A percentile compares a stretch with the other conserved stretches of the same genome.
phyloP scores from a whole-genome alignment of 2,329 filamentous ascomycete genomes.

The Hymenoscyphus occultus region DNA sequence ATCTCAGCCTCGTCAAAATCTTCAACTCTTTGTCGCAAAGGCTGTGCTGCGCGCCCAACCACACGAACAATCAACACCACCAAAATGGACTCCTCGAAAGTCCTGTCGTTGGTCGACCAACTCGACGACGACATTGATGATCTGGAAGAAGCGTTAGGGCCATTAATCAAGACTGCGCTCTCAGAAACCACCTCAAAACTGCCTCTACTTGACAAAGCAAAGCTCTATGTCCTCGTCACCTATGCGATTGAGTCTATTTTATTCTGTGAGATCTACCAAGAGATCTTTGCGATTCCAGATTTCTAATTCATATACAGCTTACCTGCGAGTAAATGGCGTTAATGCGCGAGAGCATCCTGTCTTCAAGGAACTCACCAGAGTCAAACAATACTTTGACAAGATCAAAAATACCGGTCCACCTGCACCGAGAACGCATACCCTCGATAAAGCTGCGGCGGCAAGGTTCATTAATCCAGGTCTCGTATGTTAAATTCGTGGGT shows the following conservation, averaged over 20 bases:
- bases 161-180: slow-evolving; percentile 66
- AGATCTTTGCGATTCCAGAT: neutral
- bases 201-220: slow-evolving; percentile 90
- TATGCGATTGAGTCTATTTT: slow-evolving; percentile 90
- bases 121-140: slow-evolving; percentile 77
- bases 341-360: slow-evolving; percentile 83
- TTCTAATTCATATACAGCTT: slow-evolving; percentile 47
- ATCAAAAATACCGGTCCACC: slow-evolving; percentile 74
- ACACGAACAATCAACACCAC: slow-evolving; percentile 4
- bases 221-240: slow-evolving; percentile 82
- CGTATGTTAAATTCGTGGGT: slow-evolving; percentile 45
- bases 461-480: slow-evolving; percentile 81
- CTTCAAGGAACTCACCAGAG: slow-evolving; percentile 78
- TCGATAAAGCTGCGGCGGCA: slow-evolving; percentile 73
- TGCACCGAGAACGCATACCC: slow-evolving; percentile 46
- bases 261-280: slow-evolving; percentile 61
- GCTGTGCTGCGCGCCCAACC: neutral
- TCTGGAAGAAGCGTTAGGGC: slow-evolving; percentile 69
- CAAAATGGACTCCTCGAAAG: slow-evolving; percentile 42
- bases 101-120: slow-evolving; percentile 39
- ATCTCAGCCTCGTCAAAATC: slow-evolving; percentile 6
- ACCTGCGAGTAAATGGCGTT: slow-evolving; percentile 73
- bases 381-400: slow-evolving; percentile 90
- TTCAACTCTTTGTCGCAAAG: slow-evolving; percentile 2
- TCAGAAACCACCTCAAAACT: slow-evolving; percentile 70